phyloP scores from a whole-genome alignment of 257 asterid species.

The Scutellaria baicalensis region DNA sequence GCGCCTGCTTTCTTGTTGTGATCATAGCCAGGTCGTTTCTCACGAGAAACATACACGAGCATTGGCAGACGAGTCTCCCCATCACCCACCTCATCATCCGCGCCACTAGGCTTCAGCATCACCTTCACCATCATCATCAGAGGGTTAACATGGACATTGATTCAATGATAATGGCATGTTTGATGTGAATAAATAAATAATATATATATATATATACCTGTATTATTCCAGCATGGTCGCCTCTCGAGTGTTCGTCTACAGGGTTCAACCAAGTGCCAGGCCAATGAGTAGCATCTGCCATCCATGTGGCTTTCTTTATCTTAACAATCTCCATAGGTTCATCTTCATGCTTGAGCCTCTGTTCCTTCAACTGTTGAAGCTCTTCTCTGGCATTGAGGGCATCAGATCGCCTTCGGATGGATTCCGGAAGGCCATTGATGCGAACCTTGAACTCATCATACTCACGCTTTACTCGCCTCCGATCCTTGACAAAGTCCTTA shows the following conservation, averaged over 20 bases:
- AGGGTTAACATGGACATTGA: background rate
- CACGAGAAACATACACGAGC: slow-evolving; percentile 66
- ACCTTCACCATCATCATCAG: slow-evolving; percentile 30
- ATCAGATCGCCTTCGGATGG: slow-evolving; percentile 56
- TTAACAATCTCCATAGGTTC: slow-evolving; percentile 40
- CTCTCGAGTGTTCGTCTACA: slow-evolving; percentile 41
- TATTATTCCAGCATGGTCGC: slow-evolving; percentile 64
- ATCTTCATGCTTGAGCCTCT: slow-evolving; percentile 36
- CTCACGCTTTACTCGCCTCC: slow-evolving; percentile 58
- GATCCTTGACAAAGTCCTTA: slow-evolving; percentile 48
- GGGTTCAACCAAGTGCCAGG: slow-evolving; percentile 57
- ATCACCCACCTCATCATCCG: slow-evolving; percentile 30
- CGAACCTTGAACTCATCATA: slow-evolving; percentile 68
- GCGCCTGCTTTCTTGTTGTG: slow-evolving; percentile 77
- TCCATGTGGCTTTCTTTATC: slow-evolving; percentile 62
- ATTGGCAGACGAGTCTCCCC: slow-evolving; percentile 55
- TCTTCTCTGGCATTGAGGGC: slow-evolving; percentile 63
- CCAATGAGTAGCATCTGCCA: slow-evolving; percentile 78
- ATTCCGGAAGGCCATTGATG: slow-evolving; percentile 45
- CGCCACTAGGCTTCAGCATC: slow-evolving; percentile 58
- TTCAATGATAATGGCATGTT: background rate
- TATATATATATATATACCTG: slow-evolving; percentile 29
- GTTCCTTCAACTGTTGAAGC: slow-evolving; percentile 42
- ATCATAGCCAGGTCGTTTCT: slow-evolving; percentile 61
- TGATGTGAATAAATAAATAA: background rate